These are phyloP conservation scores for Zizania palustris DNA, from an alignment of 202 grass and related monocot species.

Conservation along the genomic window DNA sequence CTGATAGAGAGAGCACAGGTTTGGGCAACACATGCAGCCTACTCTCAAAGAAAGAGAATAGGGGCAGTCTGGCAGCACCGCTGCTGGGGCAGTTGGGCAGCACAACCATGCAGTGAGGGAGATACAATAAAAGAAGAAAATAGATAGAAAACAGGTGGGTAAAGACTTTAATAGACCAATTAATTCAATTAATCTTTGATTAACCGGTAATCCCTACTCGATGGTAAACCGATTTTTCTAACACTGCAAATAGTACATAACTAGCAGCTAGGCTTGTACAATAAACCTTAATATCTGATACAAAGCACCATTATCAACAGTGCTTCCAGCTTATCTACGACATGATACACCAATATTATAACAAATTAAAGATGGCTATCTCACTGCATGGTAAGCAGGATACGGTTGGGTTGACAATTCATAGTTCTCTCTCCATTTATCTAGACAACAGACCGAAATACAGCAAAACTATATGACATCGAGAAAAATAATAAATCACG, in stretches of 20 bases:
- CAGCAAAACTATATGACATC: conserved; percentile 21
- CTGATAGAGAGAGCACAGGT: too few relatives aligned
- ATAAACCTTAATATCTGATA: background rate
- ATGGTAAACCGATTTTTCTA: too few relatives aligned
- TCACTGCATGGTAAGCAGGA: background rate
- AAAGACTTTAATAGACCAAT: too few relatives aligned
- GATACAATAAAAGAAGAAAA: too few relatives aligned
- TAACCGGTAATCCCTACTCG: too few relatives aligned
- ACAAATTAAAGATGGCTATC: conserved; percentile 13
- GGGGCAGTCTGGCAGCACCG: too few relatives aligned
- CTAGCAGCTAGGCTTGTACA: background rate
- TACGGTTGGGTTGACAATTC: background rate
- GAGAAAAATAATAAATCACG: conserved; percentile 22
- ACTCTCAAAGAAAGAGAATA: too few relatives aligned
- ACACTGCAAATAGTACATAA: background rate
- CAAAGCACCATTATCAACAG: background rate
- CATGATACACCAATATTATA: conserved; percentile 5
- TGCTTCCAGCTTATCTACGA: background rate
- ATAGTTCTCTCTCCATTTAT: conserved; percentile 9
- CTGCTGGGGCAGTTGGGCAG: too few relatives aligned
- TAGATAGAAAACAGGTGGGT: too few relatives aligned
- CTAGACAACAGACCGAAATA: conserved; percentile 1
- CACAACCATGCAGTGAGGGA: too few relatives aligned
- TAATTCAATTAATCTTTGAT: too few relatives aligned
- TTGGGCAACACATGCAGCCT: too few relatives aligned